Conservation (phyloP, 1,284 basidiomycete species). For the Ganoderma multipileum region DNA sequence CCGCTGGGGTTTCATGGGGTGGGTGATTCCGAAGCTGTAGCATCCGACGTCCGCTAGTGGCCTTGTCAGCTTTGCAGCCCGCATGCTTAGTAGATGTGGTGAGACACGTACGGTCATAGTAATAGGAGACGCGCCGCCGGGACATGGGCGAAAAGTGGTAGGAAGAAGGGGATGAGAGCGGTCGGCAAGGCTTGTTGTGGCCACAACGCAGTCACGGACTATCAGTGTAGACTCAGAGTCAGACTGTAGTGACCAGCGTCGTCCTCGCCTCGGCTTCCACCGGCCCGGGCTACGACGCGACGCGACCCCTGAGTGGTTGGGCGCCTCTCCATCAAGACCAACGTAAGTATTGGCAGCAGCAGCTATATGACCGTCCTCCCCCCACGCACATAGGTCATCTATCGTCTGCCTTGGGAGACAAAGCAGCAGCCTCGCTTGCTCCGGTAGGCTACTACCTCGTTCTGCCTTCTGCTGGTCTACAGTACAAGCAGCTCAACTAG, state of each 20-base stretch:
- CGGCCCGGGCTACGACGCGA: neutral
- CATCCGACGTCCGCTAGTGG: slow-evolving; percentile 76
- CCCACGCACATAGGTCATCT: too few species aligned
- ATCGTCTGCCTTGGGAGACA: too few species aligned
- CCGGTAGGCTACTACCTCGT: neutral
- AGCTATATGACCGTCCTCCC: too few species aligned
- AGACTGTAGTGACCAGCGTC: neutral
- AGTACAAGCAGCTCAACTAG: neutral
- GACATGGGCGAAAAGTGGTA: slow-evolving; percentile 26
- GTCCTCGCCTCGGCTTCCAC: neutral
- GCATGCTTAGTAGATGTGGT: too few species aligned
- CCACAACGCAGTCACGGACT: too few species aligned
- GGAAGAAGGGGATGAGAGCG: neutral
- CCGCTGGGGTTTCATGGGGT: slow-evolving; percentile 96
- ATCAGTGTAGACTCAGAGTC: too few species aligned
- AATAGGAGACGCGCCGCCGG: slow-evolving; percentile 34
- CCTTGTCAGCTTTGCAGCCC: neutral
- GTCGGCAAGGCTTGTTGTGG: neutral
- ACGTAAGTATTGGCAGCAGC: too few species aligned
- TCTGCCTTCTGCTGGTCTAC: neutral
- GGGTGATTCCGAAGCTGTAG: slow-evolving; percentile 89
- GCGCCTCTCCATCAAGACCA: neutral
- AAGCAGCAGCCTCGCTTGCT: neutral
- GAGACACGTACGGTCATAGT: slow-evolving; percentile 30
- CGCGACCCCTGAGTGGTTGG: neutral